Base-by-base conservation (phyloP, 192 early-diverging fungal genomes). In the Coemansia sp. region DNA sequence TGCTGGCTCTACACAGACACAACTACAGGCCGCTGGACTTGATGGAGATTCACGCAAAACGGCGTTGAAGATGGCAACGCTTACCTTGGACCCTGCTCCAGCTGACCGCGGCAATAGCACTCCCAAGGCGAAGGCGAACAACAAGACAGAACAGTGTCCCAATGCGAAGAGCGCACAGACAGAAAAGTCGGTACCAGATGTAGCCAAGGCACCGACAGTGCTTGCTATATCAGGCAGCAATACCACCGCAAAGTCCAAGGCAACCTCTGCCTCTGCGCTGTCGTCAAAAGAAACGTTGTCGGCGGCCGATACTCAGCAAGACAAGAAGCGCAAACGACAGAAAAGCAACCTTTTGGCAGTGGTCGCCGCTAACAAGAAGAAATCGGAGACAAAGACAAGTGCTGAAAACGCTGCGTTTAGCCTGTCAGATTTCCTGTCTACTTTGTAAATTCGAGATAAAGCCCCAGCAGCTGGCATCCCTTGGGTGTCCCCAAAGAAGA, bases 331-430 rank as follows among this genome's bases (percentile, higher is more conserved):
- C 68, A 82, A 82, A 41, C 64, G 68, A 32, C 50, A 77, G 69
- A 82, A 82, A 19, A 77, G 75, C 69, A 77, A 77, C 15, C 67
- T 82, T 9, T 50, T 82, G 46, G 80, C 80, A 1, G 66, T 66
- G 5, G 72, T 82, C 32, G 72, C 80, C 19, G 72, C 75, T 11
- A 82, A 75, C 72, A 77, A 77, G 59, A 82, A 77, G 23, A 82
- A 75, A 53, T 42, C 39, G 12, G 75, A 77, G 41, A 69, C 70
- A 19, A 72, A 82, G 34, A 60, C 59, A 58, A 69, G 38, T 14
- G 53, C 64, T 0, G 58, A 58, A n/a, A 62, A 42, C 25, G 39
- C 66, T 10, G 14, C 72, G 41, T 69, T 82, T 45, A 75, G 69
- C 9, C 70, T 82, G 11, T 63, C 37, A 12, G 67, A 77, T 66